A percentile compares a stretch with the other conserved stretches of the same genome.
Conservation (phyloP, 2,329 filamentous ascomycete species). For the Epichloe baconii region DNA sequence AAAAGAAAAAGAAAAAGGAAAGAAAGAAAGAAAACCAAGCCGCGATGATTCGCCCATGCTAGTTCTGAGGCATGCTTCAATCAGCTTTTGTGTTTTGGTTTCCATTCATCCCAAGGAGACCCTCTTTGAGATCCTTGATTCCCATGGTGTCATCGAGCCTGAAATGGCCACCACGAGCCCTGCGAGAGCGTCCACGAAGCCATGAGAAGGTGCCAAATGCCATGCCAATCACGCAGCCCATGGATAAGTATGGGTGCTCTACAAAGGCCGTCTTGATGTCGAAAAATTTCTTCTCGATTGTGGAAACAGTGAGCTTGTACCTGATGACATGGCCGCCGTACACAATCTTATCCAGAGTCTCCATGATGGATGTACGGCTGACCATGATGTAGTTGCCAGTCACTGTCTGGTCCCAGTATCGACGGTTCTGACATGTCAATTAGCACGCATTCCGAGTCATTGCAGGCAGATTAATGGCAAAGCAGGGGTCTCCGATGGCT, state of each 20-base stretch:
- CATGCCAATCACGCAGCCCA: slow-evolving; percentile 45
- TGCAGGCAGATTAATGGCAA: not conserved
- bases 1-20: not conserved
- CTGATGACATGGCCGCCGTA: slow-evolving; percentile 56
- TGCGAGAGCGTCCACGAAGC: slow-evolving; percentile 40
- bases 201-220: slow-evolving; percentile 38
- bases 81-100: slow-evolving; percentile 25
- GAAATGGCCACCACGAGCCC: slow-evolving; percentile 45
- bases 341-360: slow-evolving; percentile 65
- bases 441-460: not conserved
- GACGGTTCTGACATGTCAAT: slow-evolving; percentile 51
- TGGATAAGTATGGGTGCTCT: slow-evolving; percentile 45
- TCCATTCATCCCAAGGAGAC: slow-evolving; percentile 38
- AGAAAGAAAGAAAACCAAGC: not conserved
- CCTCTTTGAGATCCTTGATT: slow-evolving; percentile 47
- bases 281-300: slow-evolving; percentile 58
- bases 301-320: slow-evolving; percentile 64
- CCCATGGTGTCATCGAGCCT: slow-evolving; percentile 43
- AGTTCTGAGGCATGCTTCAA: slow-evolving; percentile 8
- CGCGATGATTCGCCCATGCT: not conserved
- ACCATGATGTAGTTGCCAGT: slow-evolving; percentile 84
- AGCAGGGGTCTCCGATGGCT: slow-evolving; percentile 26
- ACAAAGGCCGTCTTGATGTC: slow-evolving; percentile 45
- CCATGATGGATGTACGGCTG: slow-evolving; percentile 79
- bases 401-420: slow-evolving; percentile 87